These are phyloP conservation scores for Wickerhamiella lipophila DNA, from an alignment of 805 yeast species.

Conservation along the genomic window DNA sequence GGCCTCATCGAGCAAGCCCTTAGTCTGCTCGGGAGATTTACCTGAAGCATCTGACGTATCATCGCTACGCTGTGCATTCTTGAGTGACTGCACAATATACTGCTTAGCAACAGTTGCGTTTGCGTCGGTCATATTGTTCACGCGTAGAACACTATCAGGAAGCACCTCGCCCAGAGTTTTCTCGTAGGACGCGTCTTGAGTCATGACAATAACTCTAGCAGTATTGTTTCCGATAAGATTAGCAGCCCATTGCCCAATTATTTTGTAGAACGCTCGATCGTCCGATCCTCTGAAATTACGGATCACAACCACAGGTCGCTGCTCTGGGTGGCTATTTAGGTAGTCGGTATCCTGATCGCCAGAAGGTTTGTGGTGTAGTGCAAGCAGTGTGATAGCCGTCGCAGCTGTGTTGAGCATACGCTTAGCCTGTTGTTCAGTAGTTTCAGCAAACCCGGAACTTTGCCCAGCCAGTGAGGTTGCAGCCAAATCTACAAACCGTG, in stretches of 20 bases:
- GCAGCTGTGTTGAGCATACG: constrained; percentile 25
- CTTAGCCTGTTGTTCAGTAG: constrained; percentile 24
- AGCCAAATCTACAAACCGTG: constrained; percentile 69
- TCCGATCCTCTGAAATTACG: constrained; percentile 22
- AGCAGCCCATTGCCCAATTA: constrained; percentile 82
- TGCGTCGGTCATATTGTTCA: constrained; percentile 69
- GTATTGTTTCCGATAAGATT: constrained; percentile 57
- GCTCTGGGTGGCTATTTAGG: constrained; percentile 17
- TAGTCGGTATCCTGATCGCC: constrained; percentile 15
- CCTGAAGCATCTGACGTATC: background rate
- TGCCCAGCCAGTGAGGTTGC: constrained; percentile 89
- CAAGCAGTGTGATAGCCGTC: constrained; percentile 57
- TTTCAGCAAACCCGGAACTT: constrained; percentile 24
- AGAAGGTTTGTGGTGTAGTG: constrained; percentile 27
- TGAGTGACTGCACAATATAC: constrained; percentile 37
- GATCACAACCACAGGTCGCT: constrained; percentile 19
- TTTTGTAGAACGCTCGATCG: constrained; percentile 38
- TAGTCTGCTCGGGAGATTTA: background rate
- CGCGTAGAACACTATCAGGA: constrained; percentile 79
- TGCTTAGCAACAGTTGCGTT: constrained; percentile 52
- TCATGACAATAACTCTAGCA: constrained; percentile 82
- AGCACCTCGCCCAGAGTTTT: constrained; percentile 56
- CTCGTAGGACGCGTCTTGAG: constrained; percentile 71
- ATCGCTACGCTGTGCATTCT: background rate
- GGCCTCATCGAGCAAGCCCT: constrained; percentile 20